Conservation (phyloP, 257 asterid genomes). For the Solanum acaule region DNA sequence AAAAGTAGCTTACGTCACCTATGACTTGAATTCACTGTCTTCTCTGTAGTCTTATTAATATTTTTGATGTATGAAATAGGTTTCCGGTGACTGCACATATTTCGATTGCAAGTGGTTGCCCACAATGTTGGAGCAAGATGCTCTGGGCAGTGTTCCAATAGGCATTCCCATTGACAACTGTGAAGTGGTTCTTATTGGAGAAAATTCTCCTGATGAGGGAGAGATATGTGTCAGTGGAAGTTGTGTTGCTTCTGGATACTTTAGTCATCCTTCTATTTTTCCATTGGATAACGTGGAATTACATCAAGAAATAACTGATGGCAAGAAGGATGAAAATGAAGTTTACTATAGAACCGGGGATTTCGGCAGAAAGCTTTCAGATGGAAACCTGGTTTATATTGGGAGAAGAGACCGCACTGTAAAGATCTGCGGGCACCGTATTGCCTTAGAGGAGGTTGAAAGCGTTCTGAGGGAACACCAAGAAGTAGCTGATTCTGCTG, state of each 20-base stretch:
- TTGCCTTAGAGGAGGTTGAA: slow-evolving; percentile 88
- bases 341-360: slow-evolving; percentile 77
- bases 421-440: slow-evolving; percentile 79
- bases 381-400: slow-evolving; percentile 72
- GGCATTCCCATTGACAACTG: slow-evolving; percentile 70
- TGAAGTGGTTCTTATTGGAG: slow-evolving; percentile 59
- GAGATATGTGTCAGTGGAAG: slow-evolving; percentile 74
- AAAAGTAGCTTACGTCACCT: neutral
- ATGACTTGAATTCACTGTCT: neutral
- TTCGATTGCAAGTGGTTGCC: slow-evolving; percentile 84
- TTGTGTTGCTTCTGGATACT: slow-evolving; percentile 78
- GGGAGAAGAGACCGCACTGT: slow-evolving; percentile 84
- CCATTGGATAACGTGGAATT: slow-evolving; percentile 32
- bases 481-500: slow-evolving; percentile 73
- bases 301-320: slow-evolving; percentile 11
- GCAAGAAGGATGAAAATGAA: slow-evolving; percentile 1
- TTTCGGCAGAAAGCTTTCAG: slow-evolving; percentile 63
- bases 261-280: slow-evolving; percentile 41
- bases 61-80: slow-evolving; percentile 27
- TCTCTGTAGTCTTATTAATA: neutral
- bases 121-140: slow-evolving; percentile 40
- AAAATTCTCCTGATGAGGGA: slow-evolving; percentile 59
- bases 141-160: slow-evolving; percentile 57
- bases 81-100: slow-evolving; percentile 91
- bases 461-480: slow-evolving; percentile 51